Conservation (phyloP, 1,284 basidiomycete species). For the Microbotryum violaceum region DNA sequence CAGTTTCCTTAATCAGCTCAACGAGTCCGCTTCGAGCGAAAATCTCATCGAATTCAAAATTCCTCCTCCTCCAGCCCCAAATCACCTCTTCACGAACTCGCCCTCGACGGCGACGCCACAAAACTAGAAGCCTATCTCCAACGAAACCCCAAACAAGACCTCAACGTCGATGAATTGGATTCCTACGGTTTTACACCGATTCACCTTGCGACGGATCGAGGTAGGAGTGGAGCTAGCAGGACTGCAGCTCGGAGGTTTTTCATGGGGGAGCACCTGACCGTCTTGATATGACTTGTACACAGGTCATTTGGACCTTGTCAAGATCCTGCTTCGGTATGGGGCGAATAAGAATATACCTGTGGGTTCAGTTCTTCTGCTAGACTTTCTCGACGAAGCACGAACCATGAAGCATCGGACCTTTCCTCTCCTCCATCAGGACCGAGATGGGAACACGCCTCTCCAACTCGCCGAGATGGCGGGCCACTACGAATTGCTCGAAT, state of each 20-base stretch:
- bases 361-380: slow-evolving; percentile 12
- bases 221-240: not conserved
- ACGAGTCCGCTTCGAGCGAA: not conserved
- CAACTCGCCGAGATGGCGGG: slow-evolving; percentile 62
- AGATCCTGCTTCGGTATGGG: slow-evolving; percentile 56
- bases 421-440: slow-evolving; percentile 49
- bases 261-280: no score
- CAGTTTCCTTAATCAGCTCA: slow-evolving; percentile 55
- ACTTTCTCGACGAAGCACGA: not conserved
- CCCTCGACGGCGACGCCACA: slow-evolving; percentile 52
- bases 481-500: slow-evolving; percentile 50
- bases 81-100: slow-evolving; percentile 53
- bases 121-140: slow-evolving; percentile 49
- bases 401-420: not conserved
- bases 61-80: slow-evolving; percentile 8
- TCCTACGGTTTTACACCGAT: slow-evolving; percentile 71
- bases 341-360: slow-evolving; percentile 61
- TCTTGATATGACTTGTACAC: not conserved
- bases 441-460: slow-evolving; percentile 57
- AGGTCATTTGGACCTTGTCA: slow-evolving; percentile 52
- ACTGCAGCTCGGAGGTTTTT: no score
- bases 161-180: slow-evolving; percentile 47
- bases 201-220: slow-evolving; percentile 76
- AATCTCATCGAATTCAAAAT: not conserved
- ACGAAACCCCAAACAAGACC: slow-evolving; percentile 41